These are phyloP conservation scores for Penicillium vulpinum DNA, from an alignment of 2,329 filamentous ascomycete genomes.

Conservation along the genomic window DNA sequence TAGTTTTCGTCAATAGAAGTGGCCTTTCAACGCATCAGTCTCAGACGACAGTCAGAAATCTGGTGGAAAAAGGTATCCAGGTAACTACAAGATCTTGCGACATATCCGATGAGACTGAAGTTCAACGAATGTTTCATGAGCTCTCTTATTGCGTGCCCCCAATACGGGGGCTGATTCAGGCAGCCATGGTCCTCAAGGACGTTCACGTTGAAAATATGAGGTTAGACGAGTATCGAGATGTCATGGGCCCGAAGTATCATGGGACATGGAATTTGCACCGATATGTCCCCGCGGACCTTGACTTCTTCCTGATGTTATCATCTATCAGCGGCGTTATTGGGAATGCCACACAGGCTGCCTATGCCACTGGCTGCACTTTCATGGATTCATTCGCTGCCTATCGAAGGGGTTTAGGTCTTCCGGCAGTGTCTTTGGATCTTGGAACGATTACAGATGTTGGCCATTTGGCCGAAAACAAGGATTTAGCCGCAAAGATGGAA, in stretches of 20 bases:
- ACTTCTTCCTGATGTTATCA: constrained; percentile 45
- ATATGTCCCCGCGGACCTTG: constrained; percentile 25
- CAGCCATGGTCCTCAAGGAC: constrained; percentile 31
- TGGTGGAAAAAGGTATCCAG: constrained; percentile 19
- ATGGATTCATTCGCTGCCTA: constrained; percentile 36
- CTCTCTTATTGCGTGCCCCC: constrained; percentile 12
- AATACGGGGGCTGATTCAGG: constrained; percentile 31
- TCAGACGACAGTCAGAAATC: constrained; percentile 17
- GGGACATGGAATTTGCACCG: constrained; percentile 34
- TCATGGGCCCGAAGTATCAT: constrained; percentile 35
- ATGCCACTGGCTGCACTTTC: constrained; percentile 40
- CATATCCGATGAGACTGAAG: constrained; percentile 33
- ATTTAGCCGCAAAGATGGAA: constrained; percentile 21
- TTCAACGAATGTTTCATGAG: constrained; percentile 21
- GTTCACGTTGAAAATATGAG: constrained; percentile 40
- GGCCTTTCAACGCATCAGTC: constrained; percentile 17
- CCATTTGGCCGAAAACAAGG: constrained; percentile 22
- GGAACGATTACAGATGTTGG: constrained; percentile 33
- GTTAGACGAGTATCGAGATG: constrained; percentile 31
- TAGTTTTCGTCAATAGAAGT: constrained; percentile 57
- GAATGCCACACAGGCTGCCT: constrained; percentile 48
- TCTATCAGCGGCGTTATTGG: constrained; percentile 47
- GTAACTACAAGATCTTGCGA: constrained; percentile 32
- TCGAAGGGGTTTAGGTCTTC: constrained; percentile 26
- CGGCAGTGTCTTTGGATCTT: constrained; percentile 31